Evolutionary conservation across 768 basidiomycete species (phyloP), one percentile per base, ranked within the genome.

Genomic region (Albatrellus ellisii): DNA sequence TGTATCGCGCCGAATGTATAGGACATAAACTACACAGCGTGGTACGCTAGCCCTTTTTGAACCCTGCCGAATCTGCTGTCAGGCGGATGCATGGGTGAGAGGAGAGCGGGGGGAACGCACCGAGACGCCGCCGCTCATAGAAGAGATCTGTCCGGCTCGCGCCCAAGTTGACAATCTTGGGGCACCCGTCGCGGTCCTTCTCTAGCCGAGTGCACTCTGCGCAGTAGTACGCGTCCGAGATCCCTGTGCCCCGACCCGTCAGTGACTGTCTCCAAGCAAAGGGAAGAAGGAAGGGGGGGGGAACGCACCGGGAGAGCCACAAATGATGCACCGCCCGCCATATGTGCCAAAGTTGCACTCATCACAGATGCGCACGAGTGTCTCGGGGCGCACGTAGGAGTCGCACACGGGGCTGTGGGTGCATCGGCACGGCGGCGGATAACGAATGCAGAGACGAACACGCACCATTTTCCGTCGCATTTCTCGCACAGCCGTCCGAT

Each of bases 311-410:
- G 88, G 90, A 33, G 90, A 79, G 37, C 91, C 89, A 52, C 95
- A 99, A 47, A 98, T 95, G 62, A 97, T 98, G 59, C 95, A 99
- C 49, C 91, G 73, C 38, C 94, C 94, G 18, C 95, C 91, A 58
- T 95, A 95, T 34, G 90, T 94, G 52, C 91, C 88, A 65, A 98
- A 99, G 62, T 98, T 98, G 64, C 95, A 99, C 67, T 99, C 95
- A 59, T 99, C 95, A 61, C 95, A 99, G 52, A 97, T 97, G 48
- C 94, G 77, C 45, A 98, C 95, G 50, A 98, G 73, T 18, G 94
- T 98, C 64, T 94, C 92, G 54, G 95, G 95, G 53, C 95, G 77
- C 48, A 99, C 95, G 64, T 98, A 98, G 43, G 94, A 97, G 67
- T 99, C 94, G 67, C 94, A 99, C 34, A 97, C 88, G 7, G 94